phyloP scores from a whole-genome alignment of 768 basidiomycete species.

The Phaeotremella skinneri region DNA sequence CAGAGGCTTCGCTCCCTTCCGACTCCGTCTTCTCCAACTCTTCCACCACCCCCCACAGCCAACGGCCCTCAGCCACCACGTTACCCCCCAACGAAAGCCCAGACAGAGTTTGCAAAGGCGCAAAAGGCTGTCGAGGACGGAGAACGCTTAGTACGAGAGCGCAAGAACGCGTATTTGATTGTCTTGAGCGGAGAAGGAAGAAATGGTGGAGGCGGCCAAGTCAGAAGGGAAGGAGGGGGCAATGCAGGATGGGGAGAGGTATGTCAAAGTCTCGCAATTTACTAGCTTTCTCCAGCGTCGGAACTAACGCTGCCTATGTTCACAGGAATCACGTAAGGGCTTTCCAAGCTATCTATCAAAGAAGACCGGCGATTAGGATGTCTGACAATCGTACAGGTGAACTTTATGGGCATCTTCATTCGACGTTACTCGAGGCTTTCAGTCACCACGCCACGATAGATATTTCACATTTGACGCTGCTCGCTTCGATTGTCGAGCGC shows the following conservation, averaged over 20 bases:
- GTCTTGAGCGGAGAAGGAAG: neutral
- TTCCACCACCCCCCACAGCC: neutral
- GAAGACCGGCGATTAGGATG: too few species aligned
- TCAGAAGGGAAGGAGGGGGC: neutral
- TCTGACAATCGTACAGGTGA: too few species aligned
- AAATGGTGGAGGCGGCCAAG: neutral
- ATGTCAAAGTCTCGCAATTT: neutral
- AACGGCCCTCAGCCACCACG: neutral
- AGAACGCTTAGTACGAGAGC: neutral
- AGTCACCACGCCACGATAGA: neutral
- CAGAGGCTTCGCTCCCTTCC: neutral
- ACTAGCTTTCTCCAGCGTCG: neutral
- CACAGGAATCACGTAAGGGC: neutral
- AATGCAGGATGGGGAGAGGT: conserved; percentile 1
- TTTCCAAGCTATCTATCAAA: neutral
- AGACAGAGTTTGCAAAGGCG: neutral
- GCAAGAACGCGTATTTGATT: conserved; percentile 1
- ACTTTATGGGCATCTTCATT: neutral
- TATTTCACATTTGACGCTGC: neutral
- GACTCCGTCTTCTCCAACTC: neutral
- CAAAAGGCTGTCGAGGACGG: conserved; percentile 2
- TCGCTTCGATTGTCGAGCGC: conserved; percentile 1
- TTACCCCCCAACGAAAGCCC: conserved; percentile 2
- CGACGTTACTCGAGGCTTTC: neutral
- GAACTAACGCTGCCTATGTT: neutral